Evolutionary conservation across 1,284 basidiomycete genomes (phyloP).

Genomic region (Inonotus obliquus): DNA sequence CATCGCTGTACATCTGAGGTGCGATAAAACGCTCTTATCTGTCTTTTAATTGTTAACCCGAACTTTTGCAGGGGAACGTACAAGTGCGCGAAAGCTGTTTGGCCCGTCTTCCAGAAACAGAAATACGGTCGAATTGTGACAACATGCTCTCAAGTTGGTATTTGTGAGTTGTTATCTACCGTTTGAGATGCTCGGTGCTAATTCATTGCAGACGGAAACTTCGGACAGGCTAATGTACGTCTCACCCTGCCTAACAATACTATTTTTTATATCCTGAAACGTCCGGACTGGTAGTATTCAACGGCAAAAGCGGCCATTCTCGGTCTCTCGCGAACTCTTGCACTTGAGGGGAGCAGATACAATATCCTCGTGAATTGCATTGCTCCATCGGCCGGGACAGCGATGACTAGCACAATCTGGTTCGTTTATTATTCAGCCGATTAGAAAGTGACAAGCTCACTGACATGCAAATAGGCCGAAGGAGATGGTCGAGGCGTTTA

Average conservation of each 20-base stretch:
- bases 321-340: conserved; percentile 85
- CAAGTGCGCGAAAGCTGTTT: conserved; percentile 88
- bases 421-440: conserved; percentile 23
- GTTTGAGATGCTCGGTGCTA: conserved; percentile 1
- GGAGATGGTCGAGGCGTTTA: conserved; percentile 94
- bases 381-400: conserved; percentile 87
- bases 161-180: conserved; percentile 52
- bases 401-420: conserved; percentile 89
- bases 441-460: conserved; percentile 4
- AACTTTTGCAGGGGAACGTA: conserved; percentile 11
- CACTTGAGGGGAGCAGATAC: conserved; percentile 91
- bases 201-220: conserved; percentile 75
- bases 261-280: neutral
- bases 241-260: neutral
- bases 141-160: conserved; percentile 89
- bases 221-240: conserved; percentile 83
- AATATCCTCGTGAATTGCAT: conserved; percentile 87
- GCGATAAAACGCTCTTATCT: neutral
- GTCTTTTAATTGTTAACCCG: neutral
- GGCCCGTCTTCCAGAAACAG: conserved; percentile 97
- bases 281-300: conserved; percentile 55
- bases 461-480: conserved; percentile 53
- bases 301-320: conserved; percentile 94
- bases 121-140: conserved; percentile 96
- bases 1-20: conserved; percentile 83